Percentiles rank a stretch among this genome's conserved stretches.
Evolutionary conservation across 1,284 basidiomycete genomes (phyloP).

Genomic region (Heterobasidion irregulare): DNA sequence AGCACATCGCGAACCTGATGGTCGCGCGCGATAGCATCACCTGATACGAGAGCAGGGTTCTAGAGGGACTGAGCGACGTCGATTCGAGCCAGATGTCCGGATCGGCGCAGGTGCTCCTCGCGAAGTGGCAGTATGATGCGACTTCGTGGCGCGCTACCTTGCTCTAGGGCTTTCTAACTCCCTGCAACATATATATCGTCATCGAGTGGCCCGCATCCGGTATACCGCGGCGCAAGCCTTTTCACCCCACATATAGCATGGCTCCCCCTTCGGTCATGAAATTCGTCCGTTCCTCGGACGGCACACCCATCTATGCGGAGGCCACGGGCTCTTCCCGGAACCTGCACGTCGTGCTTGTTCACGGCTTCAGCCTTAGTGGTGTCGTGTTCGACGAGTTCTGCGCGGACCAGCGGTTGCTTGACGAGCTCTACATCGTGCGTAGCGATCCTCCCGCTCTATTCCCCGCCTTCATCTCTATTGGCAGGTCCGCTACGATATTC

Average conservation of each 20-base stretch:
- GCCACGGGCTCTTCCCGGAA: slow-evolving; percentile 13
- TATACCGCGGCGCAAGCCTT: no score
- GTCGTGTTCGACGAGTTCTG: slow-evolving; percentile 14
- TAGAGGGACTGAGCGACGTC: no score
- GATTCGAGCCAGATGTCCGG: no score
- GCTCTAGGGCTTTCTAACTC: no score
- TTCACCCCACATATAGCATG: not conserved
- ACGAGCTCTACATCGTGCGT: slow-evolving; percentile 14
- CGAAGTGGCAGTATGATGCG: no score
- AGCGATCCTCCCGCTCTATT: not conserved
- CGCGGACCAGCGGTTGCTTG: not conserved
- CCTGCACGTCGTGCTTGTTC: slow-evolving; percentile 14
- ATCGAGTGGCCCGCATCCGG: no score
- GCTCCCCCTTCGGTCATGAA: not conserved
- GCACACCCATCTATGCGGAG: slow-evolving; percentile 16
- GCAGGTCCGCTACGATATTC: slow-evolving; percentile 15
- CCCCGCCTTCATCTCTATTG: not conserved
- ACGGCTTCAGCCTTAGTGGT: slow-evolving; percentile 12
- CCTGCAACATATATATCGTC: no score
- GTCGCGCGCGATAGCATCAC: no score
- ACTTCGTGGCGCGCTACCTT: no score
- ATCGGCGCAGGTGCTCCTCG: not conserved
- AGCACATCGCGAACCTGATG: no score
- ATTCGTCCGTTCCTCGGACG: slow-evolving; percentile 14
- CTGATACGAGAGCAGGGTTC: no score